Evolutionary conservation across 768 basidiomycete species (phyloP), one percentile per base, ranked within the genome.

Genomic region (Hebeloma cylindrosporum): DNA sequence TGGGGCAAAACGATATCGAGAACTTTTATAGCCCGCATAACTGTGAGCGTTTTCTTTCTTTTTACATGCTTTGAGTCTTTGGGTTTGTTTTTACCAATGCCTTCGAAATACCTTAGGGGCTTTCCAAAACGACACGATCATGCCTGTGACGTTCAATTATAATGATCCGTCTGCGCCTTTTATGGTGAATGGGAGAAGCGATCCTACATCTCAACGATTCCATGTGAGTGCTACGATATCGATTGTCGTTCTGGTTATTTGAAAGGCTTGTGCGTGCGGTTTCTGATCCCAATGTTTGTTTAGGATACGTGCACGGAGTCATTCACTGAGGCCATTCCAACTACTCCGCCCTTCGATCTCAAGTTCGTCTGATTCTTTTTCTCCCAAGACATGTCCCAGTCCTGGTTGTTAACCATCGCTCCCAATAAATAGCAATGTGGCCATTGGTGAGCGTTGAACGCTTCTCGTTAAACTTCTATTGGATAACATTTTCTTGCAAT

Each of bases 21-120:
- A 55, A 65, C 1, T 77, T 71, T 64, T 82, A 82, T 52, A 61
- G 73, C 2, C 65, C 72, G 3, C 72, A 73, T 47, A 80, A 81
- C 50, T 81, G 80, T 80, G 47, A 40, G 73, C 54, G n/a, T 8
- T 22, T 16, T 40, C 16, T 21, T 10, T 5, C 13, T 2, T 31
- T 5, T 21, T 3, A 6, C 8, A 7, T 46, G 20, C 31, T 46
- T 22, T n/a, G 13, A 11, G n/a, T 29, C 26, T 39, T 37, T 43
- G 38, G 28, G 36, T 11, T 35, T n/a, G n/a, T 16, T 29, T 27
- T 9, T 30, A 26, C 23, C n/a, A n/a, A n/a, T n/a, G n/a, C n/a
- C n/a, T n/a, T n/a, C n/a, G n/a, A n/a, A 6, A 25, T 4, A n/a
- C 13, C 32, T 25, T 35, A 76, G 74, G 66, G 59, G 75, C 74